phyloP scores from a whole-genome alignment of 164 flowering plant genomes.

The Berberis vulgaris region DNA sequence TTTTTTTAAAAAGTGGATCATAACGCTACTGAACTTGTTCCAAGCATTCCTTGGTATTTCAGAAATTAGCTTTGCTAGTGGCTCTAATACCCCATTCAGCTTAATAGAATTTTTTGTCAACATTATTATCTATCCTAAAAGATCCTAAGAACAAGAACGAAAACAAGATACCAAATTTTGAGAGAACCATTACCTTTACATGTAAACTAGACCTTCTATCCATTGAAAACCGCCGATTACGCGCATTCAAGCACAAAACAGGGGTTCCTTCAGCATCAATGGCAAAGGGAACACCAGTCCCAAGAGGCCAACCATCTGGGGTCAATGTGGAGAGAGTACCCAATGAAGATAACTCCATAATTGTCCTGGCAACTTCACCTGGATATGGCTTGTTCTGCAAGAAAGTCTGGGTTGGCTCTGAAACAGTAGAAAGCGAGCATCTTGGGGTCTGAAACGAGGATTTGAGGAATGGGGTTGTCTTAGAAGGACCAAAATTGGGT shows the following conservation, averaged over 20 bases:
- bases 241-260: conserved; percentile 45
- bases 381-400: conserved; percentile 48
- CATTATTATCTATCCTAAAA: no score
- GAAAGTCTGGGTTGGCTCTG: conserved; percentile 29
- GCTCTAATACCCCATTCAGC: no score
- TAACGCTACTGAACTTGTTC: no score
- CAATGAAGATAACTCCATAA: conserved; percentile 65
- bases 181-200: conserved; percentile 56
- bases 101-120: no score
- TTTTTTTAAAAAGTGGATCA: no score
- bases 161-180: neutral
- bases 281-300: conserved; percentile 64
- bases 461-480: conserved; percentile 20
- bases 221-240: conserved; percentile 17
- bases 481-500: conserved; percentile 16
- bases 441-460: conserved; percentile 20
- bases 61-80: no score
- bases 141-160: no score
- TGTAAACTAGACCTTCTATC: conserved; percentile 59
- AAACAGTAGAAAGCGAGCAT: conserved; percentile 56
- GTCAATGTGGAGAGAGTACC: conserved; percentile 69
- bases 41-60: no score
- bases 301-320: conserved; percentile 70
- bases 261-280: conserved; percentile 72
- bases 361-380: conserved; percentile 82